phyloP scores from a whole-genome alignment of 2,329 filamentous ascomycete genomes.

The Ophiostoma triangulosporum region DNA sequence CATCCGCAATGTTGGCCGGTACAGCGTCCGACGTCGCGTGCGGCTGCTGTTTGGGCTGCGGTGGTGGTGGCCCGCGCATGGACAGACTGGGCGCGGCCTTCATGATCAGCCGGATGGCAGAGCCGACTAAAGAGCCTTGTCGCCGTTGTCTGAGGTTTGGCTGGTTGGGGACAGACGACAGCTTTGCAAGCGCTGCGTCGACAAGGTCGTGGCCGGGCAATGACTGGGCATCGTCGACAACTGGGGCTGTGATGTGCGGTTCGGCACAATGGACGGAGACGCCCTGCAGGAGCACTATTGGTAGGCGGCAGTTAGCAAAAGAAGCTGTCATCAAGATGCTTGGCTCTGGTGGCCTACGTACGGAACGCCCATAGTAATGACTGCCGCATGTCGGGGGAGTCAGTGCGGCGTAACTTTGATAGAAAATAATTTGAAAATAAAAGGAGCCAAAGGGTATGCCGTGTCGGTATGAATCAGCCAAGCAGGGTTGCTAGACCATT shows the following conservation, averaged over 20 bases:
- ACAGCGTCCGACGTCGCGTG: conserved; percentile 18
- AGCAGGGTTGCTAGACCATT: not conserved
- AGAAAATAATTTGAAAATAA: no score
- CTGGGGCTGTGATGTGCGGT: not conserved
- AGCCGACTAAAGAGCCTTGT: conserved; percentile 29
- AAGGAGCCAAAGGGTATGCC: no score
- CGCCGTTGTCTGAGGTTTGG: conserved; percentile 30
- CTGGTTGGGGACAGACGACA: conserved; percentile 35
- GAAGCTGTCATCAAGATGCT: not conserved
- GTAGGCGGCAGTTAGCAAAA: not conserved
- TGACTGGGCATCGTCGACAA: conserved; percentile 6
- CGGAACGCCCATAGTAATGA: conserved; percentile 11
- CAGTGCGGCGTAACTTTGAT: not conserved
- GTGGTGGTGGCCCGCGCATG: conserved; percentile 28
- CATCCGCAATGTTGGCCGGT: conserved; percentile 34
- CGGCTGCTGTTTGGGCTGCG: not conserved
- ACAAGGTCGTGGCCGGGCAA: conserved; percentile 37
- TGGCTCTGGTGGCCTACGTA: conserved; percentile 4
- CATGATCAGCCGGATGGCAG: conserved; percentile 27
- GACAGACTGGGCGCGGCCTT: conserved; percentile 38
- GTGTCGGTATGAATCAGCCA: not conserved
- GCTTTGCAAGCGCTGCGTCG: conserved; percentile 35
- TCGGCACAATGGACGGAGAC: conserved; percentile 1
- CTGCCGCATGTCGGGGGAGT: conserved; percentile 9
- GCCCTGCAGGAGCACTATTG: conserved; percentile 15